Evolutionary conservation across 441 rosid genomes (phyloP).

Genomic region (Bocquillonia castaneifolia): DNA sequence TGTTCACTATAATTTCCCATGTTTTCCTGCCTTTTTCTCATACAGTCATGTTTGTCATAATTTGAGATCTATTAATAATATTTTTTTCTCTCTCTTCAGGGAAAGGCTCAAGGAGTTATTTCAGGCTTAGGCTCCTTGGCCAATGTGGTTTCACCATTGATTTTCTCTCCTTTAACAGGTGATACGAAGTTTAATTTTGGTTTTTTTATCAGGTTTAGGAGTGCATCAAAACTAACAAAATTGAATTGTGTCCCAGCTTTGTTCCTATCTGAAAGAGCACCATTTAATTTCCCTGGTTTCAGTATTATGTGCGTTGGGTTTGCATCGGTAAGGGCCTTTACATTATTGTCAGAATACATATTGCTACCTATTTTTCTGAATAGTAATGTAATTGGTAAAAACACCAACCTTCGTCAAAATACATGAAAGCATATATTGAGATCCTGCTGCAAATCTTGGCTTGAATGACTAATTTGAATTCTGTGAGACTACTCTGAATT

Average conservation of each 20-base stretch:
- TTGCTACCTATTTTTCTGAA: background rate
- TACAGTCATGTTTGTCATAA: background rate
- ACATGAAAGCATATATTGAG: background rate
- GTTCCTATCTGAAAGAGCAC: slow-evolving; percentile 77
- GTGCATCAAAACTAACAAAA: slow-evolving; percentile 14
- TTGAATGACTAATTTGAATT: too few relatives aligned
- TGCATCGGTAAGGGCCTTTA: slow-evolving; percentile 46
- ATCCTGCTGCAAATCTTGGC: too few relatives aligned
- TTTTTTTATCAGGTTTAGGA: background rate
- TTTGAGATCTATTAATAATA: background rate
- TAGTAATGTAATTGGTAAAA: background rate
- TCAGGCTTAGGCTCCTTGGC: slow-evolving; percentile 78
- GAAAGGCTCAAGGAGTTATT: slow-evolving; percentile 89
- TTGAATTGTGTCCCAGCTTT: slow-evolving; percentile 43
- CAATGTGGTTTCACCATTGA: slow-evolving; percentile 59
- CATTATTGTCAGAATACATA: background rate
- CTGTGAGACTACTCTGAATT: too few relatives aligned
- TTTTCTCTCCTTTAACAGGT: slow-evolving; percentile 86
- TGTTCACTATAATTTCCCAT: slow-evolving; percentile 2
- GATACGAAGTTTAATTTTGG: background rate
- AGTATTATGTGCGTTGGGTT: slow-evolving; percentile 76
- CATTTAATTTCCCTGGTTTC: slow-evolving; percentile 82
- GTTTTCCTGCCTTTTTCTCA: background rate
- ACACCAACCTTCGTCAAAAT: background rate
- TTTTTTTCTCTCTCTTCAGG: slow-evolving; percentile 35